phyloP scores from a whole-genome alignment of 2,329 filamentous ascomycete species.

The Diaporthe velutina region DNA sequence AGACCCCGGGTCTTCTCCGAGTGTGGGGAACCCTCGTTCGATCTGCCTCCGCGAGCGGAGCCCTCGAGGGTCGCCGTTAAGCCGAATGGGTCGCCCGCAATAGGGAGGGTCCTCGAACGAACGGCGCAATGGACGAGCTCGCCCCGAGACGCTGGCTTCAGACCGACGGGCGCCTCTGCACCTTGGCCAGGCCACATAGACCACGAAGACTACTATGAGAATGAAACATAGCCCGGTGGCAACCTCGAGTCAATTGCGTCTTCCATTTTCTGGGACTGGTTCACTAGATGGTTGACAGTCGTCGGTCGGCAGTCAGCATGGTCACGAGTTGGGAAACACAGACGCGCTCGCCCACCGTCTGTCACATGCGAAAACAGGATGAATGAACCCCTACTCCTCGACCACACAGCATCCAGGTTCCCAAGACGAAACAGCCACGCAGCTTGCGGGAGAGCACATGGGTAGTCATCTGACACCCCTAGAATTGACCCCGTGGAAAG shows the following conservation, averaged over 20 bases:
- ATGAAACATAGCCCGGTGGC: conserved; percentile 23
- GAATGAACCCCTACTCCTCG: conserved; percentile 10
- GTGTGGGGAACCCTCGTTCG: conserved; percentile 34
- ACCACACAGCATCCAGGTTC: conserved; percentile 3
- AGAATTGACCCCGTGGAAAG: neutral
- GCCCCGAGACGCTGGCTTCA: conserved; percentile 27
- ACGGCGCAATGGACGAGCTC: conserved; percentile 21
- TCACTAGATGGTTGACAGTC: neutral
- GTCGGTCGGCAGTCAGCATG: neutral
- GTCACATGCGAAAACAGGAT: conserved; percentile 38
- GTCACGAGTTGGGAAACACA: conserved; percentile 29
- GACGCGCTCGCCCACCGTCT: conserved; percentile 3
- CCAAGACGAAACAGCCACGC: conserved; percentile 7
- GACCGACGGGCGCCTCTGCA: conserved; percentile 10
- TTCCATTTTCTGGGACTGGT: neutral
- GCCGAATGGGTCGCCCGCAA: neutral
- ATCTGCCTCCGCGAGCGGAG: conserved; percentile 18
- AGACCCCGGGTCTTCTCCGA: conserved; percentile 32
- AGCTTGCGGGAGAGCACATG: neutral
- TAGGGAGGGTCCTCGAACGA: conserved; percentile 6
- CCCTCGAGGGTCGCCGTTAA: conserved; percentile 9
- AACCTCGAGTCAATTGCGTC: conserved; percentile 30
- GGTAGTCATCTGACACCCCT: conserved; percentile 29
- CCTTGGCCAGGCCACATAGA: neutral
- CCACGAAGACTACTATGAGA: neutral